A percentile compares a stretch with the other conserved stretches of the same genome.
Evolutionary conservation across 306 rosid species (phyloP).

Genomic region (Malus domestica): ASM211411v1 NC_041794.1:19424001-19424500

Average conservation of each 20-base stretch:
- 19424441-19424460: background rate
- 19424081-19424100: too few species aligned
- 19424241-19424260: too few species aligned
- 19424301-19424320: background rate
- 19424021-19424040: too few species aligned
- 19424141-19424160: too few species aligned
- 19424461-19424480: background rate
- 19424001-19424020: background rate
- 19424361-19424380: accelerated
- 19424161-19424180: background rate
- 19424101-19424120: too few species aligned
- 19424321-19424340: too few species aligned
- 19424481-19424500: background rate
- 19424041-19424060: background rate
- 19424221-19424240: too few species aligned
- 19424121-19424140: background rate
- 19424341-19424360: background rate
- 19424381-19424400: background rate
- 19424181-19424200: too few species aligned
- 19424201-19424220: too few species aligned
- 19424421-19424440: background rate
- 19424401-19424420: background rate
- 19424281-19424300: background rate
- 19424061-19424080: background rate
- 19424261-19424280: background rate